These are phyloP conservation scores for Hagleromyces aurorensis DNA, from an alignment of 805 yeast species.

Conservation along the genomic window DNA sequence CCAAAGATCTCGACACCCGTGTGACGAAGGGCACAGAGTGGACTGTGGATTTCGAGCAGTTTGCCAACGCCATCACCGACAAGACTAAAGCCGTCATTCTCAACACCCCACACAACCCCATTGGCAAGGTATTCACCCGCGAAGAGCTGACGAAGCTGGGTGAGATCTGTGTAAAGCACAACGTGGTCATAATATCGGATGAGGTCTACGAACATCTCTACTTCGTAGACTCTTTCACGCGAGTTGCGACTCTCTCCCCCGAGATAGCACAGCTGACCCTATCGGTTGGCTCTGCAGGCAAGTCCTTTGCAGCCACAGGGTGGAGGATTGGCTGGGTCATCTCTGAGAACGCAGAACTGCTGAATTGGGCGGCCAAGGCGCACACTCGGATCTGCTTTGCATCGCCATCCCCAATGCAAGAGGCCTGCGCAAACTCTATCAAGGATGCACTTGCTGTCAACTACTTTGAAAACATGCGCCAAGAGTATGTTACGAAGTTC, in stretches of 20 bases:
- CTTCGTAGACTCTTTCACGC: slow-evolving; percentile 58
- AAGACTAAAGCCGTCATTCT: slow-evolving; percentile 81
- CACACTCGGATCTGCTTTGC: slow-evolving; percentile 93
- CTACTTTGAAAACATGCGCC: slow-evolving; percentile 65
- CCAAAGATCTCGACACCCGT: slow-evolving; percentile 53
- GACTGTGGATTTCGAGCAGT: slow-evolving; percentile 72
- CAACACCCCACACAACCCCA: slow-evolving; percentile 94
- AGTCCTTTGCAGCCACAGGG: slow-evolving; percentile 97
- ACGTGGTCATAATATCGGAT: slow-evolving; percentile 76
- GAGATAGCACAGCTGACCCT: slow-evolving; percentile 73
- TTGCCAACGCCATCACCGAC: slow-evolving; percentile 60
- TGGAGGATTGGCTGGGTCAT: slow-evolving; percentile 98
- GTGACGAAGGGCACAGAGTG: slow-evolving; percentile 79
- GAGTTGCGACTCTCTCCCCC: slow-evolving; percentile 77
- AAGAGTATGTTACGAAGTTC: slow-evolving; percentile 64
- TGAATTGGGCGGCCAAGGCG: slow-evolving; percentile 77
- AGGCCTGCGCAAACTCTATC: slow-evolving; percentile 79
- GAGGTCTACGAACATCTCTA: slow-evolving; percentile 92
- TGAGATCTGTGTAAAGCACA: slow-evolving; percentile 73
- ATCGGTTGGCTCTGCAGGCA: slow-evolving; percentile 96
- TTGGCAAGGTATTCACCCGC: slow-evolving; percentile 79
- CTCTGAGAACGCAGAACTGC: slow-evolving; percentile 65
- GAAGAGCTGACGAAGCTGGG: slow-evolving; percentile 75
- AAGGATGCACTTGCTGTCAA: slow-evolving; percentile 48
- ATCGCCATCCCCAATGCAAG: slow-evolving; percentile 87